Base-by-base conservation (phyloP, 2,329 filamentous ascomycete species). In the Endothia cerciana region DNA sequence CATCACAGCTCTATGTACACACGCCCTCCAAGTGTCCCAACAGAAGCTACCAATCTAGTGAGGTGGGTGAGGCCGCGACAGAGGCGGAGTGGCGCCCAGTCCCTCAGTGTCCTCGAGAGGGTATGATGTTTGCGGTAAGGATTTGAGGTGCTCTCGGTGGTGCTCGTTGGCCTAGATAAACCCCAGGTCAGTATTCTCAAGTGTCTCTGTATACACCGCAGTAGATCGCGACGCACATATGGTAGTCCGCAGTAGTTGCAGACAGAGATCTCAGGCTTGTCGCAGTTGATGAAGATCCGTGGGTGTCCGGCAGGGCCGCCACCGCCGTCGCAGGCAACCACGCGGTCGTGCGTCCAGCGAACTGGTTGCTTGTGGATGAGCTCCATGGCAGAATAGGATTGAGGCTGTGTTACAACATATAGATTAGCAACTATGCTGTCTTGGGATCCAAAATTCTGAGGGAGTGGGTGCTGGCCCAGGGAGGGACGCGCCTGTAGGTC, bases 291-390 rank as follows among this genome's bases (percentile, higher is more conserved):
- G 78, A 93, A 99, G 80, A 99, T 91, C 75, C 88, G 87, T 60
- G 95, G 95, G 79, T 99, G 95, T 53, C 95, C 95, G 64, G 92
- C 82, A 40, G 94, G 90, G 56, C 94, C 95, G 71, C 94, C 94
- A 66, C 94, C 95, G 66, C 95, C 95, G 74, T 98, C 94, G 77
- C 95, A 99, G 55, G 89, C 89, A 61, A 96, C 94, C 59, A 91
- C 80, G 68, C 89, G 87, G 70, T 92, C 86, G 76, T 97, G 90
- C 67, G 90, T 92, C 94, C 95, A 99, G 78, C 88, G 87, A 43
- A 99, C 95, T 25, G 94, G 94, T 80, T 97, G 91, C 83, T 94
- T 90, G 85, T 99, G 95, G 75, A 98, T 94, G 77, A 99, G 87
- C 72, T 96, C 92, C 75, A 99, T 99, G 69, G 95, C 95, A 40